These are phyloP conservation scores for Monosporascus sp. DNA, from an alignment of 2,329 filamentous ascomycete species.

Conservation along the genomic window DNA sequence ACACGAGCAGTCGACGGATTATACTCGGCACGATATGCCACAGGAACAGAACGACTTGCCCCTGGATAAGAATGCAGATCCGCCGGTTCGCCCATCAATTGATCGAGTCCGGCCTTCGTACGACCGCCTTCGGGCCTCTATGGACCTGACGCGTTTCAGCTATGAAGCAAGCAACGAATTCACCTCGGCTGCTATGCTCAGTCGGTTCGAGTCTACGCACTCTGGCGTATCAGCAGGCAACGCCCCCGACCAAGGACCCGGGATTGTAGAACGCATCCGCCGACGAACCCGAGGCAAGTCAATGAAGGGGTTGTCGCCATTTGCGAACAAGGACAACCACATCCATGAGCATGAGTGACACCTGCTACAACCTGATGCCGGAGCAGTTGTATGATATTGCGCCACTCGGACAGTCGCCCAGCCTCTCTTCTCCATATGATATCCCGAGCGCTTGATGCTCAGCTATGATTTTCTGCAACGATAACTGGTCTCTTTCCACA, in stretches of 20 bases:
- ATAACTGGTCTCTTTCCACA: constrained; percentile 8
- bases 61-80: constrained; percentile 14
- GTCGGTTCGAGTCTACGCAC: constrained; percentile 72
- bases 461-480: constrained; percentile 18
- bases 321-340: constrained; percentile 21
- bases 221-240: constrained; percentile 27
- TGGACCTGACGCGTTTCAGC: constrained; percentile 77
- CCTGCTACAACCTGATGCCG: background rate
- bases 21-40: constrained; percentile 15
- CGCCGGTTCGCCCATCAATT: constrained; percentile 46
- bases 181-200: constrained; percentile 80
- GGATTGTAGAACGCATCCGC: constrained; percentile 27
- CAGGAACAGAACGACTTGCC: constrained; percentile 18
- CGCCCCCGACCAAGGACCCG: constrained; percentile 11
- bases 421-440: constrained; percentile 18
- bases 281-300: constrained; percentile 29
- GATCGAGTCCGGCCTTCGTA: constrained; percentile 77
- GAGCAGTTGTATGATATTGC: constrained; percentile 7
- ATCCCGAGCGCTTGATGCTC: constrained; percentile 14
- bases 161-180: constrained; percentile 89
- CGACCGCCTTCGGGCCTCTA: constrained; percentile 78
- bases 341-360: constrained; percentile 25
- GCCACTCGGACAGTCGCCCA: constrained; percentile 2
- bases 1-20: constrained; percentile 57
- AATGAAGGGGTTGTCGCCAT: constrained; percentile 24